A percentile compares a stretch with the other conserved stretches of the same genome.
Evolutionary conservation across 805 yeast species (phyloP).

Genomic region (Sungouiozyma ichnusensis): DNA sequence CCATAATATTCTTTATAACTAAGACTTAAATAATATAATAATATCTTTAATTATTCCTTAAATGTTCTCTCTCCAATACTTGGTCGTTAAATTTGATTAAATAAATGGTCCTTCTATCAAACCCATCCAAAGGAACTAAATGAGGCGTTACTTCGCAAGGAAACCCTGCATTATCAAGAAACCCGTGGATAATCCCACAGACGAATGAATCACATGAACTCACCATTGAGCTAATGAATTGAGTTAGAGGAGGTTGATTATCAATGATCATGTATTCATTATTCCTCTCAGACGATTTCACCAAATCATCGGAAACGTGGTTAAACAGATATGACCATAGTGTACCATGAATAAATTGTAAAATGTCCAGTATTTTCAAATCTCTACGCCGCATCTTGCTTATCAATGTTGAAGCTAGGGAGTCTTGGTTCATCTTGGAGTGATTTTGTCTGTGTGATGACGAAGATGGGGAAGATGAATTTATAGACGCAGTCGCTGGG

Average conservation of each 20-base stretch:
- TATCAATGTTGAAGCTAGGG: constrained; percentile 9
- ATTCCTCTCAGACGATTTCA: constrained; percentile 57
- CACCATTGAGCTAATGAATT: constrained; percentile 49
- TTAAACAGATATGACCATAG: constrained; percentile 73
- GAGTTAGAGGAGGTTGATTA: constrained; percentile 55
- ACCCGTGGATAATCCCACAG: constrained; percentile 83
- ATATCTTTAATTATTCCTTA: constrained; percentile 26
- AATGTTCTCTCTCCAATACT: constrained; percentile 45
- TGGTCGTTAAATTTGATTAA: constrained; percentile 58
- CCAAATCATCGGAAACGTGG: constrained; percentile 65
- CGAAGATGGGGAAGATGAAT: constrained; percentile 1
- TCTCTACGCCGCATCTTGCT: constrained; percentile 38
- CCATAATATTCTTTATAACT: background rate
- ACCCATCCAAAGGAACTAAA: constrained; percentile 47
- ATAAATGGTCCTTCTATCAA: constrained; percentile 60
- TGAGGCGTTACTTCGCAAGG: constrained; percentile 74
- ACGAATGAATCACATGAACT: constrained; percentile 68
- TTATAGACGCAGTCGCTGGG: background rate
- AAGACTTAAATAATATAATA: background rate
- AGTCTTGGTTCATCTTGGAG: background rate
- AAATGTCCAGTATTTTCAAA: constrained; percentile 50
- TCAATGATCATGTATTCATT: constrained; percentile 75
- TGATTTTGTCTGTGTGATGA: constrained; percentile 12
- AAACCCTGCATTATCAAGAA: constrained; percentile 59
- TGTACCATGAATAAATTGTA: constrained; percentile 62